Percentiles rank a stretch among this genome's conserved stretches.
Conservation (phyloP, 371 early-diverging fungal species). For the Lichtheimia ramosa region DNA sequence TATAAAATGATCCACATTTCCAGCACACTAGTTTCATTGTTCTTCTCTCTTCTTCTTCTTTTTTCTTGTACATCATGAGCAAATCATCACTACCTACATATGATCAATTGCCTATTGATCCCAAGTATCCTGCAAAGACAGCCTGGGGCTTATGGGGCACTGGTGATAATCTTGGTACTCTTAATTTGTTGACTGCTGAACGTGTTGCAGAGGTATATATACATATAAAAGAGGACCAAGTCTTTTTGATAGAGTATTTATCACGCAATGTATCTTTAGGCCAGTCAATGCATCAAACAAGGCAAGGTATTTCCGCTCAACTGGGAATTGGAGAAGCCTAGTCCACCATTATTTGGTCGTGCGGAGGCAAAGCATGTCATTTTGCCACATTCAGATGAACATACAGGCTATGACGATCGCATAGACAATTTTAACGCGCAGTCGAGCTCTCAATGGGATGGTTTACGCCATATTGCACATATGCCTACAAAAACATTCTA, state of each 20-base stretch:
- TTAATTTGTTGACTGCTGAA: conserved; percentile 43
- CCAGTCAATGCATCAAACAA: conserved; percentile 16
- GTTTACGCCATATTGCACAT: conserved; percentile 36
- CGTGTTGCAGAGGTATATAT: conserved; percentile 24
- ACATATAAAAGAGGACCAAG: not conserved
- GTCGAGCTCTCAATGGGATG: conserved; percentile 48
- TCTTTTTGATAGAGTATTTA: not conserved
- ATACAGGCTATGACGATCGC: conserved; percentile 32
- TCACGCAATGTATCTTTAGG: not conserved
- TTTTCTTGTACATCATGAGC: not conserved
- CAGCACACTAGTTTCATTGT: not conserved
- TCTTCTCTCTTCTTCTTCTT: not conserved
- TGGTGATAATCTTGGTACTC: conserved; percentile 43
- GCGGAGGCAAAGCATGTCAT: conserved; percentile 20
- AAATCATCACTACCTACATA: conserved; percentile 13
- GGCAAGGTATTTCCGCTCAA: conserved; percentile 42
- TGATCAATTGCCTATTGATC: conserved; percentile 25
- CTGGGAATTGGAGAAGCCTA: conserved; percentile 36
- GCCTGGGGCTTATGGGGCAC: conserved; percentile 53
- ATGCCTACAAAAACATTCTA: conserved; percentile 24
- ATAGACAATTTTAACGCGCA: conserved; percentile 42
- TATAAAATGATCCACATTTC: not conserved
- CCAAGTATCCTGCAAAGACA: conserved; percentile 21
- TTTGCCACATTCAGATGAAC: conserved; percentile 11
- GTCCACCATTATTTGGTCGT: conserved; percentile 30